Percentiles rank a stretch among this genome's conserved stretches.
Conservation (phyloP, 148 eudicot species). For the Limonium bicolor region DNA sequence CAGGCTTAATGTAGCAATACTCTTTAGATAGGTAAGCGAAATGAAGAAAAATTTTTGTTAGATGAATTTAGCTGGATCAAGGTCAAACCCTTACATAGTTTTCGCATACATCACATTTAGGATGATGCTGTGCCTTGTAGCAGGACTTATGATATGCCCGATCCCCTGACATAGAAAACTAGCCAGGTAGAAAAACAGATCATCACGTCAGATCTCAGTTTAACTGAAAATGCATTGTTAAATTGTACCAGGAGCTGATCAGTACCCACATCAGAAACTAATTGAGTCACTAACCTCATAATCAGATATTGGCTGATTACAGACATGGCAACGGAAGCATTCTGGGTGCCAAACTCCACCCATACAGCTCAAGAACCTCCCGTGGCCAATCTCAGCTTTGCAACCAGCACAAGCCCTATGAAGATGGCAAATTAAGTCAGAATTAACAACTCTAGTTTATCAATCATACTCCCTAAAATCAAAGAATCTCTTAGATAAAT, state of each 20-base stretch:
- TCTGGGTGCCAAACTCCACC: constrained; percentile 93
- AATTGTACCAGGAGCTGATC: too few relatives aligned
- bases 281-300: constrained; percentile 44
- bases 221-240: too few relatives aligned
- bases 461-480: too few relatives aligned
- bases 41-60: too few relatives aligned
- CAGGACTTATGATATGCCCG: constrained; percentile 78
- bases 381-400: constrained; percentile 69
- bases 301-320: constrained; percentile 70
- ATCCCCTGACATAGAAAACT: constrained; percentile 83
- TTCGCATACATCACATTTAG: constrained; percentile 86
- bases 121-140: constrained; percentile 81
- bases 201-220: too few relatives aligned
- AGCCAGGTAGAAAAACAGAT: constrained; percentile 6
- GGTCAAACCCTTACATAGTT: constrained; percentile 61
- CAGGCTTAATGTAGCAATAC: neutral
- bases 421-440: neutral
- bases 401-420: constrained; percentile 75
- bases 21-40: neutral
- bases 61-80: too few relatives aligned
- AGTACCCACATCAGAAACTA: too few relatives aligned
- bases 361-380: constrained; percentile 80
- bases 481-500: too few relatives aligned
- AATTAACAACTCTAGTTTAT: neutral
- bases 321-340: constrained; percentile 77